Conservation (phyloP, 2,329 filamentous ascomycete species). For the Sclerotinia minor region DNA sequence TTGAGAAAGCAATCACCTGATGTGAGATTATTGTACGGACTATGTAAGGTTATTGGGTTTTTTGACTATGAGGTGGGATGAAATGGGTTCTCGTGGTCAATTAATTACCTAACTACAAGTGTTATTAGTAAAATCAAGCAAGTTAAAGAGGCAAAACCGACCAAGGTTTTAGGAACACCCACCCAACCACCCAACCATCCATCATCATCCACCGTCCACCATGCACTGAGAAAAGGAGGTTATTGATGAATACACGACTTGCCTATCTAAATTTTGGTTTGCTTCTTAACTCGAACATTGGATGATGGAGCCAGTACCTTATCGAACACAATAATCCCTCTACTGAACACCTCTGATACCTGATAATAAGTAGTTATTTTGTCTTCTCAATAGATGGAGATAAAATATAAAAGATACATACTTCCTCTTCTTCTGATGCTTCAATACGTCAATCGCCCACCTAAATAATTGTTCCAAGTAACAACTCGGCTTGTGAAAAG, state of each 20-base stretch:
- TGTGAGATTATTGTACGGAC: background rate
- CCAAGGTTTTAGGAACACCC: background rate
- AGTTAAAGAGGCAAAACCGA: background rate
- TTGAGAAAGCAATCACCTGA: background rate
- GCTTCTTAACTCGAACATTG: background rate
- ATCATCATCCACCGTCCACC: background rate
- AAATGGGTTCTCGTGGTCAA: conserved; percentile 12
- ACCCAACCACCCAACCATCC: background rate
- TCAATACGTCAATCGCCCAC: background rate
- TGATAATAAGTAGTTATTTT: background rate
- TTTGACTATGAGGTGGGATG: background rate
- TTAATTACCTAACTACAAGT: background rate
- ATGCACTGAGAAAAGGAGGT: background rate
- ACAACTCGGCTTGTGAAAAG: background rate
- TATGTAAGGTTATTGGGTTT: background rate
- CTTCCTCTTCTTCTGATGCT: background rate
- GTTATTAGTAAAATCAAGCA: conserved; percentile 4
- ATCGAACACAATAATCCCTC: background rate
- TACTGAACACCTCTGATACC: background rate
- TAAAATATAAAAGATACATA: background rate
- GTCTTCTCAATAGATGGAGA: background rate
- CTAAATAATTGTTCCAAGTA: background rate
- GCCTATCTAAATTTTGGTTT: background rate
- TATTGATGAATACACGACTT: conserved; percentile 12
- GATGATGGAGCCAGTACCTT: background rate